phyloP scores from a whole-genome alignment of 2,329 filamentous ascomycete species.

The Anthostomella pinea region DNA sequence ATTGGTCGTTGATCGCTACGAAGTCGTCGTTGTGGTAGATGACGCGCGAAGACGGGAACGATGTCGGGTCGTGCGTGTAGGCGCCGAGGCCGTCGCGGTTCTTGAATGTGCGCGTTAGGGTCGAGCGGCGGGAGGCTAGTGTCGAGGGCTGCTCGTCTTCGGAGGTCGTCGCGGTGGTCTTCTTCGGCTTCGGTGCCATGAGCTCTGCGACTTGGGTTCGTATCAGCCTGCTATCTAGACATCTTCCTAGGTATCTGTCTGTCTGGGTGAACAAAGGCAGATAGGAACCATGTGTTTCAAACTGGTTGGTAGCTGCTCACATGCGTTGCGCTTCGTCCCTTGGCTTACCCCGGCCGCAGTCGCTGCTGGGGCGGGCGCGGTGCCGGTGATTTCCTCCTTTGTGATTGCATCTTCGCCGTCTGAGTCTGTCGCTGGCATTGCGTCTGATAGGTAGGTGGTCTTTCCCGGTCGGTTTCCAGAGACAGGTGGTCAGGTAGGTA shows the following conservation, averaged over 20 bases:
- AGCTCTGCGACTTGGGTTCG: slow-evolving; percentile 44
- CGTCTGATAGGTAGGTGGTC: too few relatives aligned
- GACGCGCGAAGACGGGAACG: slow-evolving; percentile 56
- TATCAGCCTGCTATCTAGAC: slow-evolving; percentile 1
- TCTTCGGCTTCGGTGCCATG: slow-evolving; percentile 49
- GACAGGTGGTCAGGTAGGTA: too few relatives aligned
- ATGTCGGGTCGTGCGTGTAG: slow-evolving; percentile 64
- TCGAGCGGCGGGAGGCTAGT: slow-evolving; percentile 15
- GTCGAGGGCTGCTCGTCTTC: slow-evolving; percentile 21
- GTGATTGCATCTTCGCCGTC: slow-evolving; percentile 39
- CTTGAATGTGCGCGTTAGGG: slow-evolving; percentile 31
- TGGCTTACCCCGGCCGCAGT: slow-evolving; percentile 15
- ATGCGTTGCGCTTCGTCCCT: slow-evolving; percentile 38
- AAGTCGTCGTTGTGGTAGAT: slow-evolving; percentile 67
- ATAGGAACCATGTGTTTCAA: neutral
- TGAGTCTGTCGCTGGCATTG: slow-evolving; percentile 22
- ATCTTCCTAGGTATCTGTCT: neutral
- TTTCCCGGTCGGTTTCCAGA: too few relatives aligned
- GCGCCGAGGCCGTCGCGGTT: slow-evolving; percentile 59
- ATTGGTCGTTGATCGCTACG: slow-evolving; percentile 78
- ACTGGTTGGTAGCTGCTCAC: slow-evolving; percentile 30
- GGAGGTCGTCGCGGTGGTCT: slow-evolving; percentile 6
- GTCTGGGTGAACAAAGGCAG: neutral
- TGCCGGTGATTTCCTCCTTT: slow-evolving; percentile 38
- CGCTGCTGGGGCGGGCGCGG: slow-evolving; percentile 28